Evolutionary conservation across 306 rosid species (phyloP).

Genomic region (cucumber (Cucumis sativus)): Cucumber_9930_V3 NC_026658.2:8686501-8687000

Average conservation of each 20-base stretch:
- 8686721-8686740: background rate
- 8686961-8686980: too few relatives aligned
- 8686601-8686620: background rate
- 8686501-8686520: constrained; percentile 57
- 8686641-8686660: background rate
- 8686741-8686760: too few relatives aligned
- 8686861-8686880: background rate
- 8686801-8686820: too few relatives aligned
- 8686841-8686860: too few relatives aligned
- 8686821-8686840: too few relatives aligned
- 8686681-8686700: background rate
- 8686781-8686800: too few relatives aligned
- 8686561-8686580: background rate
- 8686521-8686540: background rate
- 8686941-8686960: too few relatives aligned
- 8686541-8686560: background rate
- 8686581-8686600: background rate
- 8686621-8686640: background rate
- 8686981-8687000: too few relatives aligned
- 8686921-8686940: background rate
- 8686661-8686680: background rate
- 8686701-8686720: background rate
- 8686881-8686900: background rate
- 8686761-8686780: too few relatives aligned
- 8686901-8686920: background rate